Evolutionary conservation across 2,329 filamentous ascomycete species (phyloP), one percentile per base, ranked within the genome.

Genomic region (Colletotrichum zoysiae): DNA sequence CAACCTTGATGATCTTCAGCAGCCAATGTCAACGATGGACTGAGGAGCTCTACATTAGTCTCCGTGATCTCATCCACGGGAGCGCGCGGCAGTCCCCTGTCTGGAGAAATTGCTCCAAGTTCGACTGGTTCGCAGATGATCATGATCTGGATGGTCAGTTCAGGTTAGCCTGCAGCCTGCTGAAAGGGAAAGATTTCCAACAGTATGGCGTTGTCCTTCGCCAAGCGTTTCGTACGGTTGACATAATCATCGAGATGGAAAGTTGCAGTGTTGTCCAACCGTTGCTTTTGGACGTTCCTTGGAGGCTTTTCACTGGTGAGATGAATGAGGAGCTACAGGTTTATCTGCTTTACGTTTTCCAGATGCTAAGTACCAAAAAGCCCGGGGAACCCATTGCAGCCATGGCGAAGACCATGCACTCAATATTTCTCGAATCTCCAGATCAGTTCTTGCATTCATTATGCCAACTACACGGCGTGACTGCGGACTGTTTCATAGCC

Each of bases 221-320:
- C 2, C 30, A n/a, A 16, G 51, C 51, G 16, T 55, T 55, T n/a
- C 51, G 16, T 5, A 33, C 26, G 2, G 30, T 55, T 1, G 51
- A 55, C 6, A 5, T 1, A 5, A 1, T 35, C 3, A 12, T 35
- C 26, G 26, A 55, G 4, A 26, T 5, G 1, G 16, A 55, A 7
- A 20, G 26, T 8, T 33, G 30, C 30, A 12, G 1, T 0, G 18
- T 55, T 3, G 2, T 33, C 51, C 14, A 20, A 12, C 3, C 3
- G 1, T 11, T 55, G 7, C 51, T 55, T 3, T 5, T 55, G 16
- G 26, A 55, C 16, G 8, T 55, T 5, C 51, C 51, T 1, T 11
- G 7, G 1, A 20, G 4, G 0, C 51, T 55, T 2, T 26, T 11
- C 6, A 0, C 0, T 8, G 0, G 18, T 11, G 16, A 5, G 26